Percentiles rank a stretch among this genome's conserved stretches.
Conservation (phyloP, 163 green algal genomes). For the Chlamydomonas reinhardtii region DNA sequence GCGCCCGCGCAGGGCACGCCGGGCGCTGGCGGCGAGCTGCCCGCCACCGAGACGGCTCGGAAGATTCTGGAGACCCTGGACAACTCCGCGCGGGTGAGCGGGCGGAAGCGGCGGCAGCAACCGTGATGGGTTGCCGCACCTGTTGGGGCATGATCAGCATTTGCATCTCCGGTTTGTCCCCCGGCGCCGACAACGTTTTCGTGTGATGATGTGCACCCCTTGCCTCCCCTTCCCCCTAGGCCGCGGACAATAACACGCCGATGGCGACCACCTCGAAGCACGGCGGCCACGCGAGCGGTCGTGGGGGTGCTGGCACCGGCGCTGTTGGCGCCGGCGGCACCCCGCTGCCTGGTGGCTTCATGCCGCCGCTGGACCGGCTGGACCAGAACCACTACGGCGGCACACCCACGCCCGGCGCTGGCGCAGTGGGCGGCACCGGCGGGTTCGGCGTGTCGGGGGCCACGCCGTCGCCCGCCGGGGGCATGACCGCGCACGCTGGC, state of each 20-base stretch:
- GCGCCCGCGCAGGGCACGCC: background rate
- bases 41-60: slow-evolving; percentile 50
- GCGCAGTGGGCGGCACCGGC: background rate
- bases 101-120: no score
- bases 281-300: background rate
- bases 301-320: background rate
- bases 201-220: no score
- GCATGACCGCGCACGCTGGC: background rate
- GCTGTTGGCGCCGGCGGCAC: background rate
- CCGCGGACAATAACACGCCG: slow-evolving; percentile 16
- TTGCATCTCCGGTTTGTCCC: background rate
- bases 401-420: slow-evolving; percentile 5
- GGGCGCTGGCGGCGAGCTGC: background rate
- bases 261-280: background rate
- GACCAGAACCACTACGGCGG: slow-evolving; percentile 44
- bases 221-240: slow-evolving; percentile 9
- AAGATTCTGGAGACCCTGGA: slow-evolving; percentile 55
- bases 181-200: no score
- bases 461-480: slow-evolving; percentile 6
- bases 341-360: background rate
- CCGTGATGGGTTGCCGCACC: no score
- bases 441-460: slow-evolving; percentile 1
- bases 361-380: slow-evolving; percentile 35
- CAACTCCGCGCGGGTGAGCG: slow-evolving; percentile 48
- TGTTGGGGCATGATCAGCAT: no score